Conservation (phyloP, 164 flowering plant genomes). For the Litsea cubeba region DNA sequence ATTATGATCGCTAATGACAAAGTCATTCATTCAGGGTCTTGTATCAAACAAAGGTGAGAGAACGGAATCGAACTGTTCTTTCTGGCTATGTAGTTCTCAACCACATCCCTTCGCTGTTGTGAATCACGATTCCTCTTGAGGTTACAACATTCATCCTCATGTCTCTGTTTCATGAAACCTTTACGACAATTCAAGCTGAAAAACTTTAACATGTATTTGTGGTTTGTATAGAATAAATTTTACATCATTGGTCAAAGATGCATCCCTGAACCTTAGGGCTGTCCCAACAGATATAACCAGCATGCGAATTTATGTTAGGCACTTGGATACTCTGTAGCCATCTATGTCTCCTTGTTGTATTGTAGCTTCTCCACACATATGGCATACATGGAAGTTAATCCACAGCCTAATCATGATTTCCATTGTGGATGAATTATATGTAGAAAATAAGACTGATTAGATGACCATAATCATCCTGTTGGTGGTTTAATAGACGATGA, state of each 20-base stretch:
- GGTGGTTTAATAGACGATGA: not conserved
- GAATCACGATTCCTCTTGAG: not conserved
- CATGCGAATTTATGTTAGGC: not conserved
- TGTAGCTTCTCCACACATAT: not conserved
- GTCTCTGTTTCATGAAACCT: not conserved
- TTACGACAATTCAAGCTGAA: not conserved
- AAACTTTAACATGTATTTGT: not conserved
- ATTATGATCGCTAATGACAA: not conserved
- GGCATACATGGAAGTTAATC: not conserved
- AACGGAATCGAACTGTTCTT: constrained; percentile 66
- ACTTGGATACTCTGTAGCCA: not conserved
- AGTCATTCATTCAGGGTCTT: constrained; percentile 60
- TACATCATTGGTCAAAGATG: no score
- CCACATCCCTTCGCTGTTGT: constrained; percentile 33
- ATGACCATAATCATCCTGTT: not conserved
- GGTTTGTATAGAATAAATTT: not conserved
- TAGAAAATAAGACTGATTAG: not conserved
- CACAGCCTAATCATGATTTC: not conserved
- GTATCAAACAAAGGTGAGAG: constrained; percentile 74
- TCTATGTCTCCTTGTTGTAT: no score
- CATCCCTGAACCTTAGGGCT: not conserved
- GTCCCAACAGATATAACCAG: not conserved
- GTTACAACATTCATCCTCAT: not conserved
- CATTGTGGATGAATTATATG: not conserved
- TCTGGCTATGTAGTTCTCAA: constrained; percentile 66